Percentiles rank a stretch among this genome's conserved stretches.
phyloP scores from a whole-genome alignment of 2,329 filamentous ascomycete species.

The Nemania diffusa region DNA sequence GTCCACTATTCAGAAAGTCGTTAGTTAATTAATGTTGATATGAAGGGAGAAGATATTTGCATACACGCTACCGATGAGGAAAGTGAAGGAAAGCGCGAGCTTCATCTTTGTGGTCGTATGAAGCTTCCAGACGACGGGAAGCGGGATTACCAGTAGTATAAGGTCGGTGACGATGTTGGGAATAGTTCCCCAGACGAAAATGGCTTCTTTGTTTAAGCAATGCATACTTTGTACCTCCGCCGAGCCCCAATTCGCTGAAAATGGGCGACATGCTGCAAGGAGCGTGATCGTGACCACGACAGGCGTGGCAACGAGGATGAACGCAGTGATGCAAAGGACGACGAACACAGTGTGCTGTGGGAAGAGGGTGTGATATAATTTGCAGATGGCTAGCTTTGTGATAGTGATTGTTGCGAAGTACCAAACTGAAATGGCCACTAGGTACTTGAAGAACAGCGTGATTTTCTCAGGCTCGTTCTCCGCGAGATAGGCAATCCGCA shows the following conservation, averaged over 20 bases:
- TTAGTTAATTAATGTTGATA: not conserved
- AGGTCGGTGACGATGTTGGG: constrained; percentile 53
- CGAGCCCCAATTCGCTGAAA: constrained; percentile 37
- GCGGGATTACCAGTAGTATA: constrained; percentile 49
- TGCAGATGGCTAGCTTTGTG: constrained; percentile 39
- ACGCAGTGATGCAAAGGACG: constrained; percentile 22
- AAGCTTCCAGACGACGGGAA: constrained; percentile 50
- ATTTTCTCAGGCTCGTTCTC: constrained; percentile 29
- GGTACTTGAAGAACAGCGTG: constrained; percentile 38
- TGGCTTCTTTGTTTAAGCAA: constrained; percentile 45
- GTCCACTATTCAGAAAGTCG: constrained; percentile 43
- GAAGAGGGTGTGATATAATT: constrained; percentile 38
- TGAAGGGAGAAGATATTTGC: not conserved
- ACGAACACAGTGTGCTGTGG: constrained; percentile 27
- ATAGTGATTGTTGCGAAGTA: constrained; percentile 34
- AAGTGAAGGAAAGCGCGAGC: constrained; percentile 31
- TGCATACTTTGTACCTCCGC: constrained; percentile 22
- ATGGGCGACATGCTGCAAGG: constrained; percentile 30
- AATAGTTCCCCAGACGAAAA: constrained; percentile 48
- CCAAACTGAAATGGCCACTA: constrained; percentile 37
- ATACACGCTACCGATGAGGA: constrained; percentile 38
- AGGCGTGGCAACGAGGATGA: constrained; percentile 24
- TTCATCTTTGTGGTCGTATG: constrained; percentile 31
- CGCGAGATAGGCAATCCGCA: constrained; percentile 31
- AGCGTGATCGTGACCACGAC: constrained; percentile 17